Evolutionary conservation across 2,329 filamentous ascomycete genomes (phyloP), one percentile per base, ranked within the genome.

Genomic region (Rutstroemia sp.): DNA sequence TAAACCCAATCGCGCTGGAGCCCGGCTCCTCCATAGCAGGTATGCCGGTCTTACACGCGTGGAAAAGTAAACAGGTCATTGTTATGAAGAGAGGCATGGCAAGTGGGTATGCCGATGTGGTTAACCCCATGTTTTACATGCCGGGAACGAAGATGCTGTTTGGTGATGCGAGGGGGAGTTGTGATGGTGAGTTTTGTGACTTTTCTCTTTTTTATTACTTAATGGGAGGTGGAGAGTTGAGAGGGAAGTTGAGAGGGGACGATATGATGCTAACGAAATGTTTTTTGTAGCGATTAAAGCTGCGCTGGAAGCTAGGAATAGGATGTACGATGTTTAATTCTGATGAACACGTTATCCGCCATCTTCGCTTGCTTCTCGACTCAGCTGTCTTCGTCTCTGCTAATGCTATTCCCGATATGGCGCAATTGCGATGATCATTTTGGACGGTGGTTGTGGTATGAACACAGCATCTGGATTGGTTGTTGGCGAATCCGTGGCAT

Each of bases 61-160:
- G 91, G 88, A 95, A 95, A 83, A 91, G 87, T 67, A 95, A 95
- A 77, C 86, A 92, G 68, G 89, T 94, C 1, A 82, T 96, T 53
- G 87, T 96, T 10, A 95, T 96, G 91, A 96, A 96, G 80, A 78
- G 91, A 58, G 86, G 90, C 51, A 86, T 95, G 86, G 86, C 87
- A 5, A 92, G 87, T 69, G 90, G 90, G 60, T 95, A 95, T 71
- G 89, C 91, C 19, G 90, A 96, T 72, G 89, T 96, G 9, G 88
- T 87, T 10, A 96, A 96, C 69, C 90, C 91, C 1, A 92, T 96
- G 89, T 94, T 95, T 72, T 94, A 86, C 72, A 92, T 92, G 87
- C 86, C 88, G 3, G 87, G 87, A 52, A 91, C 90, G 2, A 88
- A 87, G 74, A 96, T 95, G 91, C 71, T 96, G 58, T 95, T 96